Percentiles rank a stretch among this genome's conserved stretches.
These are phyloP conservation scores for Crucibulum laeve DNA, from an alignment of 768 basidiomycete species.

Conservation along the genomic window DNA sequence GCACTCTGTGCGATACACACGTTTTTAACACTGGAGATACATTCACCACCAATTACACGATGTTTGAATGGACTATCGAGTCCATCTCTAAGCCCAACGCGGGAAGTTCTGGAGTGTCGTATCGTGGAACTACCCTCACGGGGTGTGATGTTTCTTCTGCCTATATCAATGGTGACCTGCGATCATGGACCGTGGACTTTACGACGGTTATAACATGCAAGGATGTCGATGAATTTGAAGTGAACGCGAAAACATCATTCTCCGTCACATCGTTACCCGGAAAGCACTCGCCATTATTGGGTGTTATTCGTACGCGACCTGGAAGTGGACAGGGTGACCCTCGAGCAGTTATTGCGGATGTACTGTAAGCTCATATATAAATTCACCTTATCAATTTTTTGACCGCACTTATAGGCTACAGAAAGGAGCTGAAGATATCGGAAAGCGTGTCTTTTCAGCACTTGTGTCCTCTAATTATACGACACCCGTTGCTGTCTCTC, in stretches of 20 bases:
- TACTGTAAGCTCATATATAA: neutral
- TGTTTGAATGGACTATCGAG: slow-evolving; percentile 15
- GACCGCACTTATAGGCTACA: slow-evolving; percentile 3
- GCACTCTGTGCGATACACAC: slow-evolving; percentile 15
- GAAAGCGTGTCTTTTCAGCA: slow-evolving; percentile 4
- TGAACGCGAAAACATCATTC: slow-evolving; percentile 12
- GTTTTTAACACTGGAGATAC: slow-evolving; percentile 15
- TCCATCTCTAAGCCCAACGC: slow-evolving; percentile 10
- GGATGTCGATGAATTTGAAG: slow-evolving; percentile 5
- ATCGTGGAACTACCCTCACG: slow-evolving; percentile 14
- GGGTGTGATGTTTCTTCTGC: slow-evolving; percentile 16
- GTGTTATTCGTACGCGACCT: neutral
- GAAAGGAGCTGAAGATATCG: slow-evolving; percentile 7
- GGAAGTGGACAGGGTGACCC: neutral
- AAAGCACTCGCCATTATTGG: slow-evolving; percentile 9
- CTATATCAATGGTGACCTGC: slow-evolving; percentile 12
- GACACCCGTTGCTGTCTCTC: slow-evolving; percentile 9
- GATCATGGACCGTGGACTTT: slow-evolving; percentile 11
- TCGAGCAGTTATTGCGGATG: neutral
- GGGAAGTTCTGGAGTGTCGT: slow-evolving; percentile 12
- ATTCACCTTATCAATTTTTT: neutral
- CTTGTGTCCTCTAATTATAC: slow-evolving; percentile 1
- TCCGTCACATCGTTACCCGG: slow-evolving; percentile 13
- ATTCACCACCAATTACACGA: slow-evolving; percentile 14
- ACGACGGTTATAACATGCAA: slow-evolving; percentile 12